phyloP scores from a whole-genome alignment of 2,329 filamentous ascomycete species.

The Emmonsia crescens region DNA sequence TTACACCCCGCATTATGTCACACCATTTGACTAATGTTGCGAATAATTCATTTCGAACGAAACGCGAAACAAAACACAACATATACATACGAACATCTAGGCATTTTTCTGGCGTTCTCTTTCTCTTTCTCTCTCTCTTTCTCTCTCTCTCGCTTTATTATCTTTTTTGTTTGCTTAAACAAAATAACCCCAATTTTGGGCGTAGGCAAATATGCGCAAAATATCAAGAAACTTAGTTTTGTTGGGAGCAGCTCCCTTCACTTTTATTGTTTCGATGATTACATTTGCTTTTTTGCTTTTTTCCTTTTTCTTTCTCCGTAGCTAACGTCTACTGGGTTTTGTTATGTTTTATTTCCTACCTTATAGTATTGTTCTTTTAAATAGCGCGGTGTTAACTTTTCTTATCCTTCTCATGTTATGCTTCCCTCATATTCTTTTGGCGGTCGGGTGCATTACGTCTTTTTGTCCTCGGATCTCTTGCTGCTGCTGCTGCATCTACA shows the following conservation, averaged over 20 bases:
- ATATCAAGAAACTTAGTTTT: neutral
- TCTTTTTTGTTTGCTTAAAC: neutral
- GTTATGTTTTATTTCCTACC: neutral
- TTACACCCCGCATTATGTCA: neutral
- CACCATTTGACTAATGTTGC: neutral
- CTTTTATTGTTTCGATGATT: neutral
- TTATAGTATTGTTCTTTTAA: neutral
- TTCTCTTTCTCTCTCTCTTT: neutral
- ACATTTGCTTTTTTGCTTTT: neutral
- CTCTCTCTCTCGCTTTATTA: neutral
- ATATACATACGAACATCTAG: neutral
- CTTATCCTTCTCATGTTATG: neutral
- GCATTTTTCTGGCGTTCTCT: neutral
- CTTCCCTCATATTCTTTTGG: neutral
- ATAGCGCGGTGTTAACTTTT: neutral
- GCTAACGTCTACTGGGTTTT: neutral
- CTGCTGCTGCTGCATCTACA: neutral
- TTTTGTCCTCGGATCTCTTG: neutral
- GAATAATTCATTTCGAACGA: neutral
- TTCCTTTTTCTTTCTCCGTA: neutral
- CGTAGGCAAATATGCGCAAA: neutral
- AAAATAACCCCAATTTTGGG: neutral
- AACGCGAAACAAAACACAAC: neutral
- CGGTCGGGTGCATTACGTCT: neutral
- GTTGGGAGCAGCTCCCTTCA: neutral